These are phyloP conservation scores for Zygosaccharomyces rouxii DNA, from an alignment of 805 yeast genomes.

Conservation along the genomic window DNA sequence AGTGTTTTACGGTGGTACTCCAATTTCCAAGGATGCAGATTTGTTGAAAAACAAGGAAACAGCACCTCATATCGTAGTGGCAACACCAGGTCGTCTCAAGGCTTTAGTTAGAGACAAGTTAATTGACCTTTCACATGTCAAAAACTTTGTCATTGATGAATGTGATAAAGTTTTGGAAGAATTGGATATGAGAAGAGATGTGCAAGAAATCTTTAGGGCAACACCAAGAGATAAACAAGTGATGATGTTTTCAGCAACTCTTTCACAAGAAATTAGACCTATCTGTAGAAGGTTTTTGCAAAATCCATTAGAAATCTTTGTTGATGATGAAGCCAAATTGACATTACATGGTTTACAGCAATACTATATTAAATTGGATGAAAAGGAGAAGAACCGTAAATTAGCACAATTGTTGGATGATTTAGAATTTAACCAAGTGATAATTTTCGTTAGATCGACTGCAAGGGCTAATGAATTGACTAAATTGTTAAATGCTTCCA, in stretches of 20 bases:
- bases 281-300: slow-evolving; percentile 97
- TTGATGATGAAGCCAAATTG: slow-evolving; percentile 95
- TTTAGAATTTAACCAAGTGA: slow-evolving; percentile 96
- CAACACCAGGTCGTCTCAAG: slow-evolving; percentile 96
- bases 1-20: slow-evolving; percentile 95
- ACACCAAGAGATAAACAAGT: slow-evolving; percentile 99
- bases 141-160: slow-evolving; percentile 94
- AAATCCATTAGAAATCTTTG: slow-evolving; percentile 94
- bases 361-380: slow-evolving; percentile 84
- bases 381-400: slow-evolving; percentile 88
- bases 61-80: slow-evolving; percentile 94
- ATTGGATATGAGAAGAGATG: slow-evolving; percentile 94
- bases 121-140: slow-evolving; percentile 80
- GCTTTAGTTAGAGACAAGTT: slow-evolving; percentile 90
- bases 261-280: slow-evolving; percentile 90
- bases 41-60: slow-evolving; percentile 86
- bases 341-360: slow-evolving; percentile 98
- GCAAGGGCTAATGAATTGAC: slow-evolving; percentile 89
- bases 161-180: slow-evolving; percentile 96
- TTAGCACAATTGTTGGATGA: slow-evolving; percentile 89
- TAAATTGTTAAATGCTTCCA: slow-evolving; percentile 81
- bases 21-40: slow-evolving; percentile 80
- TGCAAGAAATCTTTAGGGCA: slow-evolving; percentile 94
- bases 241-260: slow-evolving; percentile 98
- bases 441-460: slow-evolving; percentile 89